A percentile compares a stretch with the other conserved stretches of the same genome.
These are phyloP conservation scores for Penicillium desertorum DNA, from an alignment of 495 filamentous ascomycete species.

Conservation along the genomic window DNA sequence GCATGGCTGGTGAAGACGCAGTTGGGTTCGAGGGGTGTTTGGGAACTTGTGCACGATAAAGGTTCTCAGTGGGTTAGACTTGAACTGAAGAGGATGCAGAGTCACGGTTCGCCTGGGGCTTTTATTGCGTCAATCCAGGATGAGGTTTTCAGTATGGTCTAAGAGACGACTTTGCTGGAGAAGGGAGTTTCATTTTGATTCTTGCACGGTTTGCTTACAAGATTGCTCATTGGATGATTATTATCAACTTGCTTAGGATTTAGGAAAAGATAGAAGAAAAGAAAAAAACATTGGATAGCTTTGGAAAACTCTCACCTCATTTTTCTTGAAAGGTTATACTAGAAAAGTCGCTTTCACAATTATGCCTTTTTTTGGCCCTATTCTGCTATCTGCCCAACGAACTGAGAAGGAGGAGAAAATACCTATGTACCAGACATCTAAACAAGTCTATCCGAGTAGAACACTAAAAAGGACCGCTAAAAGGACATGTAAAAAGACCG, in stretches of 20 bases:
- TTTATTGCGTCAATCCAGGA: neutral
- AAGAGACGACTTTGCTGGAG: neutral
- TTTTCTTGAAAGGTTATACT: neutral
- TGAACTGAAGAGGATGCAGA: neutral
- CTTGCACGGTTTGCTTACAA: neutral
- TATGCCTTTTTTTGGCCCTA: too few relatives aligned
- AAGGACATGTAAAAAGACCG: too few relatives aligned
- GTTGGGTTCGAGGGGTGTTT: constrained; percentile 41
- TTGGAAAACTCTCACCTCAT: neutral
- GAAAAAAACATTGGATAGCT: neutral
- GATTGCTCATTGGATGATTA: neutral
- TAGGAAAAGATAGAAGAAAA: neutral
- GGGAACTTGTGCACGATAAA: constrained; percentile 52
- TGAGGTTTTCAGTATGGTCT: neutral
- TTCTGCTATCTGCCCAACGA: too few relatives aligned
- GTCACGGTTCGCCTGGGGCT: neutral
- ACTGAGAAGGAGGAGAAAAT: too few relatives aligned
- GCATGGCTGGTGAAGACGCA: constrained; percentile 48
- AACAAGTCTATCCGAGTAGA: too few relatives aligned
- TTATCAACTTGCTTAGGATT: neutral
- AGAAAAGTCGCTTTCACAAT: too few relatives aligned
- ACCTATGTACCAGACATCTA: too few relatives aligned
- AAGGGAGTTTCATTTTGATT: neutral
- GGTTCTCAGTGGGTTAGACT: constrained; percentile 31
- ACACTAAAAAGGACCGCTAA: too few relatives aligned